These are phyloP conservation scores for Agaricus blazei DNA, from an alignment of 768 basidiomycete species.

Conservation along the genomic window DNA sequence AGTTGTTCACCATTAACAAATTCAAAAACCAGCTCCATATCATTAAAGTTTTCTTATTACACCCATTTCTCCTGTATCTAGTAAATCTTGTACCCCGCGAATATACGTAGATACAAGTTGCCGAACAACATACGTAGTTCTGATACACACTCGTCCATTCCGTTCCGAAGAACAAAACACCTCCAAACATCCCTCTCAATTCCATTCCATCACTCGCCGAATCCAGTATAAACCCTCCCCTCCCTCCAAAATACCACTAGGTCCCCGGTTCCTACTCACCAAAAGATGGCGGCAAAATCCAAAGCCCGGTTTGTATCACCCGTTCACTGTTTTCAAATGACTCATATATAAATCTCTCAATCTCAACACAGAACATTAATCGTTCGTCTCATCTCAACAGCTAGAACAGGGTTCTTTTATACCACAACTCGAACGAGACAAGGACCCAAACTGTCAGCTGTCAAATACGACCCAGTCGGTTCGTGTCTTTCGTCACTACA, in stretches of 20 bases:
- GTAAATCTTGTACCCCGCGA: no score
- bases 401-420: slow-evolving; percentile 90
- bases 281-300: slow-evolving; percentile 54
- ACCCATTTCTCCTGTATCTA: no score
- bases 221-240: background rate
- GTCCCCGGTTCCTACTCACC: no score
- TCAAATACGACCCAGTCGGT: slow-evolving; percentile 91
- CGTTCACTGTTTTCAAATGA: background rate
- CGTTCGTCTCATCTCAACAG: slow-evolving; percentile 85
- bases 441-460: slow-evolving; percentile 78
- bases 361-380: slow-evolving; percentile 62
- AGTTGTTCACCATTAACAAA: no score
- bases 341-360: background rate
- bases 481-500: slow-evolving; percentile 18
- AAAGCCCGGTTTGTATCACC: slow-evolving; percentile 47
- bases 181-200: background rate
- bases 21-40: no score
- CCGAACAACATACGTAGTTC: no score
- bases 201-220: background rate
- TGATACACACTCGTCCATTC: background rate
- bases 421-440: slow-evolving; percentile 71
- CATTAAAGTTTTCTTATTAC: no score
- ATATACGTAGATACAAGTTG: no score
- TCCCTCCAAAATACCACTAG: background rate
- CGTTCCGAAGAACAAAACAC: slow-evolving; percentile 2